These are phyloP conservation scores for Rhinocladiella mackenziei DNA, from an alignment of 2,329 filamentous ascomycete species.

Conservation along the genomic window DNA sequence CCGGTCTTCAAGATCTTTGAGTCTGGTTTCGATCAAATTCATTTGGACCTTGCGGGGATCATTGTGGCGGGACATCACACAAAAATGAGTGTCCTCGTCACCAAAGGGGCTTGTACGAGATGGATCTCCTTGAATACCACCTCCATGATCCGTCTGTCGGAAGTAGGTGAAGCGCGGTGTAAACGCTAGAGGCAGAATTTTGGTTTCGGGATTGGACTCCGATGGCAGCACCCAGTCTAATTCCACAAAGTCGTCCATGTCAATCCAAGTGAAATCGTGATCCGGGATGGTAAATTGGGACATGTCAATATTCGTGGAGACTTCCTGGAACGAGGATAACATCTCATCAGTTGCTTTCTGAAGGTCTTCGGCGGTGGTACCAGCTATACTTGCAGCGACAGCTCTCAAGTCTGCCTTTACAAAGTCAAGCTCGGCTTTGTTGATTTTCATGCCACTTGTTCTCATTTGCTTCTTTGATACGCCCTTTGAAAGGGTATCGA, in stretches of 20 bases:
- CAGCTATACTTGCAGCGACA: slow-evolving; percentile 82
- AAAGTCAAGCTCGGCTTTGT: slow-evolving; percentile 88
- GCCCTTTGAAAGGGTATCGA: slow-evolving; percentile 74
- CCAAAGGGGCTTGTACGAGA: slow-evolving; percentile 86
- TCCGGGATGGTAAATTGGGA: slow-evolving; percentile 94
- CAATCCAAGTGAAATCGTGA: slow-evolving; percentile 92
- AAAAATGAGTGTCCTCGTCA: slow-evolving; percentile 87
- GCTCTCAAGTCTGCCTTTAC: slow-evolving; percentile 88
- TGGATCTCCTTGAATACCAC: slow-evolving; percentile 72
- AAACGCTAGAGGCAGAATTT: slow-evolving; percentile 86
- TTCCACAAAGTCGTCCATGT: slow-evolving; percentile 99
- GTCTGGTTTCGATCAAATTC: slow-evolving; percentile 74
- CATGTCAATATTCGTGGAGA: slow-evolving; percentile 55
- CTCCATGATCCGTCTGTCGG: slow-evolving; percentile 87
- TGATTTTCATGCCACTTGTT: slow-evolving; percentile 91
- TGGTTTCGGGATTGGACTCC: slow-evolving; percentile 85
- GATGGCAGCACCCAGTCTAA: slow-evolving; percentile 92
- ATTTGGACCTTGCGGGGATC: slow-evolving; percentile 86
- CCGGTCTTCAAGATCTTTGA: slow-evolving; percentile 74
- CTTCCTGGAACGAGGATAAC: slow-evolving; percentile 53
- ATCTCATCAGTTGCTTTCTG: slow-evolving; percentile 62
- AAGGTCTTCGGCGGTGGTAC: slow-evolving; percentile 72
- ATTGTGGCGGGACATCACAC: slow-evolving; percentile 87
- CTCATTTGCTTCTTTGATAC: slow-evolving; percentile 71
- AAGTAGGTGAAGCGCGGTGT: slow-evolving; percentile 97